These are phyloP conservation scores for Dipsacomyces acuminosporus DNA, from an alignment of 371 early-diverging fungal species.

Conservation along the genomic window DNA sequence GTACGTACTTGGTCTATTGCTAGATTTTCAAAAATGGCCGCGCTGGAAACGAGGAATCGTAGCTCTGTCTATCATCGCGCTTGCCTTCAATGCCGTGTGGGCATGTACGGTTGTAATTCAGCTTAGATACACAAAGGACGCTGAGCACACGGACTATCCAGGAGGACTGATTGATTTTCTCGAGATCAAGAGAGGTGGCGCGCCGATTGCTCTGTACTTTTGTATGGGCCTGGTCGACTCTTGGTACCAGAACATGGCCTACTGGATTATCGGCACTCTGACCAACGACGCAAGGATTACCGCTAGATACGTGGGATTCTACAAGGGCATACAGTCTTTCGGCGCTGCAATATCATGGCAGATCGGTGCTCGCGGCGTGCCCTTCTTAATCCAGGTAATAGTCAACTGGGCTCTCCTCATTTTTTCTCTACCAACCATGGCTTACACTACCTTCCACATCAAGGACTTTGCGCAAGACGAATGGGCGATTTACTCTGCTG, in stretches of 20 bases:
- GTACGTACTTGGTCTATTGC: constrained; percentile 50
- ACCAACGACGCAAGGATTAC: constrained; percentile 56
- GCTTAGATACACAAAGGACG: constrained; percentile 45
- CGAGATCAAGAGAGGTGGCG: constrained; percentile 45
- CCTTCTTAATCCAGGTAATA: constrained; percentile 13
- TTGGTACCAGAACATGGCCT: constrained; percentile 56
- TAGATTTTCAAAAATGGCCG: constrained; percentile 51
- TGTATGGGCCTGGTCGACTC: constrained; percentile 58
- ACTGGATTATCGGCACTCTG: constrained; percentile 62
- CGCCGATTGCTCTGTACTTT: constrained; percentile 55
- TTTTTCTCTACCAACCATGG: constrained; percentile 31
- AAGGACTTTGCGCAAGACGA: constrained; percentile 30
- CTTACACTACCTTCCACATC: constrained; percentile 22
- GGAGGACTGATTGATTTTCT: constrained; percentile 38
- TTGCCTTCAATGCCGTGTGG: constrained; percentile 54
- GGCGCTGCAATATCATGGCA: constrained; percentile 53
- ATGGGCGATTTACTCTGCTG: constrained; percentile 2
- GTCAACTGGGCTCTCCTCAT: constrained; percentile 19
- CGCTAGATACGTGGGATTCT: constrained; percentile 65
- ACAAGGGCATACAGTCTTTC: constrained; percentile 66
- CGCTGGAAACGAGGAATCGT: constrained; percentile 57
- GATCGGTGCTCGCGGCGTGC: constrained; percentile 11
- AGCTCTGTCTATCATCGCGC: constrained; percentile 48
- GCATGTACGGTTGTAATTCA: constrained; percentile 58
- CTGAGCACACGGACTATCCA: constrained; percentile 7